Percentiles rank a stretch among this genome's conserved stretches.
Conservation (phyloP, 2,329 filamentous ascomycete genomes). For the Cytospora leucostoma region DNA sequence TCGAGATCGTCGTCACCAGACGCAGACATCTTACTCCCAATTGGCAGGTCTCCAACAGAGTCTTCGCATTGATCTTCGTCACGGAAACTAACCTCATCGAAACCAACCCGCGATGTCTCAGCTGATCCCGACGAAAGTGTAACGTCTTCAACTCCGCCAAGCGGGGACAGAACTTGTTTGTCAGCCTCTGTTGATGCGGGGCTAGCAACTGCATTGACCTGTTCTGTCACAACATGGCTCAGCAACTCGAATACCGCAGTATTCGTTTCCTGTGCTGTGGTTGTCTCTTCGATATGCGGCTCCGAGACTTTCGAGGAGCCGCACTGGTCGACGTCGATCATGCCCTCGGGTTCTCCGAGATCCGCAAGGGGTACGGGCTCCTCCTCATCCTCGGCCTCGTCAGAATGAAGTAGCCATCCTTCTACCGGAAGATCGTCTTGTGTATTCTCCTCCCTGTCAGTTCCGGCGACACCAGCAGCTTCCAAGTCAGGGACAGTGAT, state of each 20-base stretch:
- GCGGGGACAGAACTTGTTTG: not conserved
- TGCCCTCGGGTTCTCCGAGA: not conserved
- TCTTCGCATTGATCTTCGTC: not conserved
- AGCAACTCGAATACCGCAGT: not conserved
- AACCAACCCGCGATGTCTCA: not conserved
- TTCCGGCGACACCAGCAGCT: not conserved
- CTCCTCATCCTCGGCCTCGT: not conserved
- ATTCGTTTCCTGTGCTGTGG: not conserved
- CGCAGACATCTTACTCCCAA: conserved; percentile 12
- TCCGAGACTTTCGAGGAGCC: conserved; percentile 9
- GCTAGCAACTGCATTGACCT: not conserved
- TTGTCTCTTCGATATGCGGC: not conserved
- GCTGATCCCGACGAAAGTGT: not conserved
- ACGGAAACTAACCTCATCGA: not conserved
- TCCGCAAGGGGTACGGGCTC: not conserved
- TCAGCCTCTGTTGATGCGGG: not conserved
- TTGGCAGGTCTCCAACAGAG: not conserved
- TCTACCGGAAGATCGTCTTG: not conserved
- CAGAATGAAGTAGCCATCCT: conserved; percentile 19
- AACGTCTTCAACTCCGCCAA: not conserved
- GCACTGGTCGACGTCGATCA: not conserved
- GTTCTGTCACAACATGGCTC: not conserved
- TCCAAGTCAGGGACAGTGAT: not conserved
- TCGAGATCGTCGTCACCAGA: conserved; percentile 17
- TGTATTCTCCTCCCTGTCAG: not conserved